Evolutionary conservation across 805 yeast genomes (phyloP).

Genomic region (Sugiyamaella mastotermitis): DNA sequence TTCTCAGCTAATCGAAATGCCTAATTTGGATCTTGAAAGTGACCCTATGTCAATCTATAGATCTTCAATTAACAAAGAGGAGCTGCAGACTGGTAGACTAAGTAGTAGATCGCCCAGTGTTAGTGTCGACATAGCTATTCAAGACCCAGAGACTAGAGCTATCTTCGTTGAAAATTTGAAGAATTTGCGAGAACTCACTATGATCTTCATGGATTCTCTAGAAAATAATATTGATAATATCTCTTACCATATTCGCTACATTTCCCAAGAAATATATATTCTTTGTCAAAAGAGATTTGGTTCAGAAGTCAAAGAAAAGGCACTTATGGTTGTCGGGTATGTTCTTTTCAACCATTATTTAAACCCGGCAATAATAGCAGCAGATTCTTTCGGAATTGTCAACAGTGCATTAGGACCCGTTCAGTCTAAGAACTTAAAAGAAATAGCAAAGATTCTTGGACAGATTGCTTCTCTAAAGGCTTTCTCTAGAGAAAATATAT

Average conservation of each 20-base stretch:
- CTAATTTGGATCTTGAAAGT: constrained; percentile 60
- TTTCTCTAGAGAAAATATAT: constrained; percentile 56
- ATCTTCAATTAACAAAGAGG: constrained; percentile 27
- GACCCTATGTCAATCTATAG: constrained; percentile 52
- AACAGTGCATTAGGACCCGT: constrained; percentile 31
- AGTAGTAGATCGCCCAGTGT: constrained; percentile 36
- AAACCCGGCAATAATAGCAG: constrained; percentile 32
- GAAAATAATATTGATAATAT: constrained; percentile 38
- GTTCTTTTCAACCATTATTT: constrained; percentile 32
- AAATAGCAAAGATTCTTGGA: constrained; percentile 51
- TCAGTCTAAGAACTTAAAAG: constrained; percentile 46
- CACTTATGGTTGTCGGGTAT: constrained; percentile 62
- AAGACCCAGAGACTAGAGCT: constrained; percentile 65
- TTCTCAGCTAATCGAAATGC: constrained; percentile 18
- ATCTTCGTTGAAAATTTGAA: constrained; percentile 71
- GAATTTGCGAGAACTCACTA: constrained; percentile 61
- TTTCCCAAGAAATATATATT: constrained; percentile 42
- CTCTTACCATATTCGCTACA: constrained; percentile 52
- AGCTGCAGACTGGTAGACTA: constrained; percentile 27
- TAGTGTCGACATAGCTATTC: constrained; percentile 66
- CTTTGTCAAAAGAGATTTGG: constrained; percentile 10
- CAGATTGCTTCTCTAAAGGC: constrained; percentile 66
- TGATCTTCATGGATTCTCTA: constrained; percentile 52
- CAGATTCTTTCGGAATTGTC: constrained; percentile 46
- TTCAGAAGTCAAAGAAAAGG: constrained; percentile 44